A percentile compares a stretch with the other conserved stretches of the same genome.
Evolutionary conservation across 805 yeast species (phyloP).

Genomic region (Kuraishia borneana): DNA sequence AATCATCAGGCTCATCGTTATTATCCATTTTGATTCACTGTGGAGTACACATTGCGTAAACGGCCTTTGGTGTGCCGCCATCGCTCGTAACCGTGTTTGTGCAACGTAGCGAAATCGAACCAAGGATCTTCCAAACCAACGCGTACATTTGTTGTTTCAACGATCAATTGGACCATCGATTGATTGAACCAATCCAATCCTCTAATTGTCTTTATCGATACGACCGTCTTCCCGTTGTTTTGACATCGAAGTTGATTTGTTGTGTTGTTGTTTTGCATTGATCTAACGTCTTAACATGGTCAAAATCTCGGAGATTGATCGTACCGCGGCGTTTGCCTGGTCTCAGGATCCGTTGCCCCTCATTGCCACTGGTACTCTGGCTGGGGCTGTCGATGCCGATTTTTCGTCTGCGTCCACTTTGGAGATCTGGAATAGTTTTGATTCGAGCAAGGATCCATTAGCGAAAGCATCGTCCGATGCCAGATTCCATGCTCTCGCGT

Average conservation of each 20-base stretch:
- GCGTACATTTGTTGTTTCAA: no score
- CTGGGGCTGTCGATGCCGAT: conserved; percentile 88
- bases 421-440: conserved; percentile 66
- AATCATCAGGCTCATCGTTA: conserved; percentile 61
- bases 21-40: conserved; percentile 20
- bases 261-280: background rate
- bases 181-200: no score
- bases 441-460: conserved; percentile 28
- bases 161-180: no score
- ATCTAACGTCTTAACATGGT: conserved; percentile 34
- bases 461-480: conserved; percentile 36
- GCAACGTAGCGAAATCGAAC: no score
- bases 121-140: no score
- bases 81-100: no score
- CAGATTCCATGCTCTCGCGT: conserved; percentile 70
- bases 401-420: conserved; percentile 72
- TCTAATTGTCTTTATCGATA: background rate
- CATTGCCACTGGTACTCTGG: conserved; percentile 86
- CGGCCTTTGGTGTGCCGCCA: no score
- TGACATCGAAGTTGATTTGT: background rate
- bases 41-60: no score
- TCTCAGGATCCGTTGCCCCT: conserved; percentile 65
- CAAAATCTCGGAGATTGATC: conserved; percentile 69
- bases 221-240: background rate
- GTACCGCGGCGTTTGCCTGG: conserved; percentile 97